Evolutionary conservation across 306 rosid genomes (phyloP), one percentile per base, ranked within the genome.

Genomic region (Cercis canadensis): DNA sequence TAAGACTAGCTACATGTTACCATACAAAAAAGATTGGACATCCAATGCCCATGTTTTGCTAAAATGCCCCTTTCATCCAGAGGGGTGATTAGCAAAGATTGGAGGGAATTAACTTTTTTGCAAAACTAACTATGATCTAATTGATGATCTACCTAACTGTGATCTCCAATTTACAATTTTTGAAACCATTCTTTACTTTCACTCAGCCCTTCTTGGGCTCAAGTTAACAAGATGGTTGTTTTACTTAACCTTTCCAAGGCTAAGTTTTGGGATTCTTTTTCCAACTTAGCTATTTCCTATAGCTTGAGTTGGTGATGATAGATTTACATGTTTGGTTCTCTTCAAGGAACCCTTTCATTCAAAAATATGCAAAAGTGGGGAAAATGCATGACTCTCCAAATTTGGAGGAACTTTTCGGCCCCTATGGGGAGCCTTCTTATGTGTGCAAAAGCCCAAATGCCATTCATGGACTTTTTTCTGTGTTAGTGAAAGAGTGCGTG

Each of bases 341-440:
- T 76, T 76, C 71, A 55, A 14, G 72, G 86, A 79, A 87, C 96
- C 96, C 19, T 82, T 45, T 24, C 29, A 60, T 71, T 59, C n/a
- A 73, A 66, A 66, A 83, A 60, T 62, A 80, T 66, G 81, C 71
- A 80, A 72, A 51, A 64, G 6, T 2, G 67, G 29, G 62, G 17
- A 77, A 70, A 44, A 87, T 92, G 96, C 97, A 92, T 92, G 96
- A 84, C 3, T 57, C 82, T 87, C 90, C 89, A 86, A 75, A 70
- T 45, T 39, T 56, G 87, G 88, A 77, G 87, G 54, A 68, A 69
- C 52, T 58, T 52, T 76, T 62, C 6, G 29, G 87, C 87, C 90
- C 89, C 90, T 76, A 84, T 21, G 87, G 82, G 83, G 87, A 84
- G 90, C 96, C 43, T 58, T 41, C 40, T 60, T 21, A 59, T 67